Evolutionary conservation across 768 basidiomycete genomes (phyloP).

Genomic region (Russula sp.): DNA sequence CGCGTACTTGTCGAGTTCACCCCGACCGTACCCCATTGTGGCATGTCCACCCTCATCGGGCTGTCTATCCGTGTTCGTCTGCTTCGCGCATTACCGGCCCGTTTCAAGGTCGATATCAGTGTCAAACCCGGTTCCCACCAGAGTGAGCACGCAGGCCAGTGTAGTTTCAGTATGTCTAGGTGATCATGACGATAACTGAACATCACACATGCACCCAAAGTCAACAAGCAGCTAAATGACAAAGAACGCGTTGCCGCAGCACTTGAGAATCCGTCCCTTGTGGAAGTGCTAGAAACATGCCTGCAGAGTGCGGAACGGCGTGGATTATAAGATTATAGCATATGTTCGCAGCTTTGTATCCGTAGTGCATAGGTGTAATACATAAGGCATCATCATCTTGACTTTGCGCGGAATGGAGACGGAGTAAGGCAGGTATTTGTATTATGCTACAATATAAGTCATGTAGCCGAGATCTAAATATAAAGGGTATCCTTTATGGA

Average conservation of each 20-base stretch:
- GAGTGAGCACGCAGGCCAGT: constrained; percentile 80
- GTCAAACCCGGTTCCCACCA: constrained; percentile 95
- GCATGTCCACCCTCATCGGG: constrained; percentile 95
- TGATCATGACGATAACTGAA: background rate
- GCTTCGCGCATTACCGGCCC: constrained; percentile 78
- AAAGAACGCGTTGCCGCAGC: constrained; percentile 98
- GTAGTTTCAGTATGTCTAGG: background rate
- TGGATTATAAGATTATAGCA: constrained; percentile 2
- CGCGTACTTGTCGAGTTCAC: constrained; percentile 86
- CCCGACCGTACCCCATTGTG: constrained; percentile 95
- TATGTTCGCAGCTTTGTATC: background rate
- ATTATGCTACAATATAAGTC: background rate
- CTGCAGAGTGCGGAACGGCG: constrained; percentile 30
- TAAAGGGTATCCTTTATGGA: constrained; percentile 9
- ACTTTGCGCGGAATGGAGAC: background rate
- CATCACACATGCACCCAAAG: constrained; percentile 32
- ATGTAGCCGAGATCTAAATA: background rate
- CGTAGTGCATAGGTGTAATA: background rate
- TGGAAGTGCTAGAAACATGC: constrained; percentile 83
- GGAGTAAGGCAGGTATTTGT: background rate
- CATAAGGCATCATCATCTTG: background rate
- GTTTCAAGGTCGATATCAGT: constrained; percentile 91
- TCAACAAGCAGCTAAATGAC: constrained; percentile 98
- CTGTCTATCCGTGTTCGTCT: constrained; percentile 94
- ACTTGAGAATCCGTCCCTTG: constrained; percentile 79